These are phyloP conservation scores for Pueraria montana DNA, from an alignment of 306 rosid species.

Conservation along the genomic window DNA sequence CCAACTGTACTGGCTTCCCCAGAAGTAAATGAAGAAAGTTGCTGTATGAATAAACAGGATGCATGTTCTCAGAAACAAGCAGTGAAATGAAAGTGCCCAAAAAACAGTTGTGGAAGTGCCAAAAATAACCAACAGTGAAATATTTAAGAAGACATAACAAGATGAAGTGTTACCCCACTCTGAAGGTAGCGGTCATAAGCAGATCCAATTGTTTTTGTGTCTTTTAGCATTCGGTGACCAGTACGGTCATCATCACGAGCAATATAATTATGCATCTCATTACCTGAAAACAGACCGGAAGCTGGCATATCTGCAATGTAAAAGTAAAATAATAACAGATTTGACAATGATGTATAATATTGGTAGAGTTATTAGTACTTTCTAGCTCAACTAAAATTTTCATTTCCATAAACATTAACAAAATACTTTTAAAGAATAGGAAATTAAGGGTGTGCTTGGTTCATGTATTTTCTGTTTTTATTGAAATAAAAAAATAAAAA, in stretches of 20 bases:
- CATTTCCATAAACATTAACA: too few species aligned
- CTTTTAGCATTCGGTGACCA: slow-evolving; percentile 62
- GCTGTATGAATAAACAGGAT: slow-evolving; percentile 63
- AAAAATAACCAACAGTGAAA: too few species aligned
- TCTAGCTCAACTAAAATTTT: too few species aligned
- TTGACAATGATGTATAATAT: too few species aligned
- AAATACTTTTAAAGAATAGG: too few species aligned
- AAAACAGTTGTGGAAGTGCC: too few species aligned
- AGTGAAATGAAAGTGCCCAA: background rate
- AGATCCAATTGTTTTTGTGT: slow-evolving; percentile 76
- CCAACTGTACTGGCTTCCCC: slow-evolving; percentile 75
- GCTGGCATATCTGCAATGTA: slow-evolving; percentile 59
- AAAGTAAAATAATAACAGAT: background rate
- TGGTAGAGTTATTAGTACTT: too few species aligned
- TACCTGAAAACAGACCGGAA: slow-evolving; percentile 68
- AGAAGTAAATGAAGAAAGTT: slow-evolving; percentile 66
- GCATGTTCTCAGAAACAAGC: slow-evolving; percentile 42
- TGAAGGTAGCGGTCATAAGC: slow-evolving; percentile 97
- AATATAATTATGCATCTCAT: slow-evolving; percentile 75
- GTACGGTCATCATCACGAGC: slow-evolving; percentile 68
- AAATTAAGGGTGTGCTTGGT: too few species aligned
- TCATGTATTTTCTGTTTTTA: too few species aligned
- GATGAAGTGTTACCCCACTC: slow-evolving; percentile 66
- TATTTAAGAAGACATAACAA: too few species aligned
- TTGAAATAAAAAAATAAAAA: too few species aligned